Conservation (phyloP, 768 basidiomycete genomes). For the Myochromella boudieri region DNA sequence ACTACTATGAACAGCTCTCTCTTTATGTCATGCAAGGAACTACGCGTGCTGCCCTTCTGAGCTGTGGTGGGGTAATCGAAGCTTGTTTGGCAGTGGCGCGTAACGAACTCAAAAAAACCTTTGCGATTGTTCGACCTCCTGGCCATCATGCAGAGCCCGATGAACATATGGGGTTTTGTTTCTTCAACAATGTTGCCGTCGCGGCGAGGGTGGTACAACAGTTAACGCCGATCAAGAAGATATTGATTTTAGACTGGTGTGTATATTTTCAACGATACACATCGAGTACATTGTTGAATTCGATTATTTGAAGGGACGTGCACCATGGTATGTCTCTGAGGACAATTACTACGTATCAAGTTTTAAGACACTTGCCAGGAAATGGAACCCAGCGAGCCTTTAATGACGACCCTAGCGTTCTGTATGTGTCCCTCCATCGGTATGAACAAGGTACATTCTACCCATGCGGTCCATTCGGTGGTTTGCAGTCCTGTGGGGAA, state of each 20-base stretch:
- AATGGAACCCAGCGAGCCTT: constrained; percentile 98
- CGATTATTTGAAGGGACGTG: constrained; percentile 60
- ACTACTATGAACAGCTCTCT: constrained; percentile 88
- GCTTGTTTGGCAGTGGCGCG: constrained; percentile 84
- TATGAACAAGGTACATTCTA: constrained; percentile 93
- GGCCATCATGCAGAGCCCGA: constrained; percentile 99
- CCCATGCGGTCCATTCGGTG: constrained; percentile 89
- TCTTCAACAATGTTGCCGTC: constrained; percentile 98
- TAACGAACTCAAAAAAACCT: constrained; percentile 75
- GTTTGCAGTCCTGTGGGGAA: constrained; percentile 82
- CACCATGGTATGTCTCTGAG: constrained; percentile 62
- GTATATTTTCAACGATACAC: constrained; percentile 25
- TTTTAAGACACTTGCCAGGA: constrained; percentile 45
- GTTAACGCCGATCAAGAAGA: constrained; percentile 66
- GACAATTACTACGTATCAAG: neutral
- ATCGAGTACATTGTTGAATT: neutral
- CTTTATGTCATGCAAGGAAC: constrained; percentile 90
- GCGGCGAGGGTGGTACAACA: constrained; percentile 82
- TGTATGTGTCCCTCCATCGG: constrained; percentile 94
- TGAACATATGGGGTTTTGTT: constrained; percentile 98
- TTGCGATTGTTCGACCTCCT: constrained; percentile 96
- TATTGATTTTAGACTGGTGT: constrained; percentile 95
- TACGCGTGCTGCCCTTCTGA: constrained; percentile 80
- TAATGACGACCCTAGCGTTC: constrained; percentile 85
- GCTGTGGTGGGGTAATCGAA: constrained; percentile 94